Evolutionary conservation across 2,329 filamentous ascomycete species (phyloP).

Genomic region (Hypoxylon sp.): DNA sequence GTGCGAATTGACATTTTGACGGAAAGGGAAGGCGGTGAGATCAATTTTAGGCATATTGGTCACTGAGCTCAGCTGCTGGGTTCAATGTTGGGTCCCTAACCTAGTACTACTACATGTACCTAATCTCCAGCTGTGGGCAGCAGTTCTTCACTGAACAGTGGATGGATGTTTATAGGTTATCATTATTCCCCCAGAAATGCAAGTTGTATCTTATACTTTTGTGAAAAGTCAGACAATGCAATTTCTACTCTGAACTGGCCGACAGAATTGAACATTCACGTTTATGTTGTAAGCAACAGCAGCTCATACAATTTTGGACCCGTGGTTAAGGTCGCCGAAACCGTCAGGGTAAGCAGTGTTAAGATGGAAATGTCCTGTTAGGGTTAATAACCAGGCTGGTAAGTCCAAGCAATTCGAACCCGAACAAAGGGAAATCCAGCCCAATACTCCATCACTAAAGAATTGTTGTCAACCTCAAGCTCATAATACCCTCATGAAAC

Average conservation of each 20-base stretch:
- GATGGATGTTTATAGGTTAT: too few relatives aligned
- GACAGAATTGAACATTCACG: background rate
- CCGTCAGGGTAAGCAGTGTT: constrained; percentile 3
- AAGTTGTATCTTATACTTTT: background rate
- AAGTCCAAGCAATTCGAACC: background rate
- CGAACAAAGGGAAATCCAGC: background rate
- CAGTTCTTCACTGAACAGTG: too few relatives aligned
- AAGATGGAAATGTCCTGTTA: constrained; percentile 7
- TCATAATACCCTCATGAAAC: background rate
- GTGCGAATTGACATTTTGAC: constrained; percentile 1
- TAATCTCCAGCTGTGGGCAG: too few relatives aligned
- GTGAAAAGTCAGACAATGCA: background rate
- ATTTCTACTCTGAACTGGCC: background rate
- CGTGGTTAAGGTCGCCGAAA: constrained; percentile 6
- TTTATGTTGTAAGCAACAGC: background rate
- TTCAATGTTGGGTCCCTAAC: background rate
- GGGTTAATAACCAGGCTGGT: constrained; percentile 7
- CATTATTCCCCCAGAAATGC: background rate
- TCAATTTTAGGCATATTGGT: background rate
- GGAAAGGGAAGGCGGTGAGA: constrained; percentile 33
- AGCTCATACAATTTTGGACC: background rate
- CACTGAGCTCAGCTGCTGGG: background rate
- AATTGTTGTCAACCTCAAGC: background rate
- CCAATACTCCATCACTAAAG: background rate
- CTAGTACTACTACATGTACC: too few relatives aligned